phyloP scores from a whole-genome alignment of 2,329 filamentous ascomycete genomes.

The Fusarium chaquense region DNA sequence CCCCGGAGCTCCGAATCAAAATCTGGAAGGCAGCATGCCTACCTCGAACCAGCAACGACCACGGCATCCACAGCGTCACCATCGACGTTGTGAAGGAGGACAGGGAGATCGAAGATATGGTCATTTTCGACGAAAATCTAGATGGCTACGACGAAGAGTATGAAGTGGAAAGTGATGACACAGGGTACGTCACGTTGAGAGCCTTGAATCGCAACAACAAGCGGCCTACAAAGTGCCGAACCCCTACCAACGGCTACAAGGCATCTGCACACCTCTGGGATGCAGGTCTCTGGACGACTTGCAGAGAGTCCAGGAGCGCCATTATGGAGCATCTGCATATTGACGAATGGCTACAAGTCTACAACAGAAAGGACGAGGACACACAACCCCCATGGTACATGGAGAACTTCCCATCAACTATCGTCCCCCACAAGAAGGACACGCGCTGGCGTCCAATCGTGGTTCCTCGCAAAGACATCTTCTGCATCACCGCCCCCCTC shows the following conservation, averaged over 20 bases:
- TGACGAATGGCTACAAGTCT: background rate
- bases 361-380: too few species aligned
- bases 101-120: fast-evolving
- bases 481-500: background rate
- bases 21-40: constrained; percentile 14
- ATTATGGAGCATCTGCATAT: background rate
- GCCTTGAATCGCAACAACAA: background rate
- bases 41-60: fast-evolving
- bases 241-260: fast-evolving
- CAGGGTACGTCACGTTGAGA: background rate
- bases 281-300: constrained; percentile 14
- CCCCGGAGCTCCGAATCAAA: background rate
- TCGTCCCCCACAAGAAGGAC: background rate
- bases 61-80: background rate
- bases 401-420: background rate
- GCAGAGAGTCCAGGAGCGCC: background rate
- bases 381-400: too few species aligned
- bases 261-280: constrained; percentile 22
- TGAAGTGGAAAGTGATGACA: fast-evolving
- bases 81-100: background rate
- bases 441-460: background rate
- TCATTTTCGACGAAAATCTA: background rate
- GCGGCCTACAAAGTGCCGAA: fast-evolving
- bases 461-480: background rate
- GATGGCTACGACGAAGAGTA: background rate